A percentile compares a stretch with the other conserved stretches of the same genome.
phyloP scores from a whole-genome alignment of 768 basidiomycete species.

The Rhodotorula taiwanensis region DNA sequence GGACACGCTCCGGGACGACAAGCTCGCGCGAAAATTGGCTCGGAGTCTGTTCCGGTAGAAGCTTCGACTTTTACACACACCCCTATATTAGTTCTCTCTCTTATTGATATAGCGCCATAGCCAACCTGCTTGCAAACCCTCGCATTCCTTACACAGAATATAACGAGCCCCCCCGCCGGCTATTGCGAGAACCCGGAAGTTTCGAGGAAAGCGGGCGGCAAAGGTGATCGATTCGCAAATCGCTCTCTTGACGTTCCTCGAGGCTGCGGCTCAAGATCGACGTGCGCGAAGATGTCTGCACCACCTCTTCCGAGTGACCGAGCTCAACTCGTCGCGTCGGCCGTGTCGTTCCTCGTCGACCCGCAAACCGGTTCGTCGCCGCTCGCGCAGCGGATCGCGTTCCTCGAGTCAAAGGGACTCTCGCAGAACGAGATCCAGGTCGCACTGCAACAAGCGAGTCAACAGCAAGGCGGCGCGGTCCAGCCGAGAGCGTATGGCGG shows the following conservation, averaged over 20 bases:
- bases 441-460: constrained; percentile 53
- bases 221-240: background rate
- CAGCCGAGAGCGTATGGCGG: constrained; percentile 1
- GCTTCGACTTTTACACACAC: too few species aligned
- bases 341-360: constrained; percentile 41
- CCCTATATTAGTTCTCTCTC: too few species aligned
- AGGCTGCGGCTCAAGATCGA: too few species aligned
- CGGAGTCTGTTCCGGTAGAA: constrained; percentile 26
- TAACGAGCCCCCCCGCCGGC: too few species aligned
- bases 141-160: too few species aligned
- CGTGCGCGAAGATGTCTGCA: too few species aligned
- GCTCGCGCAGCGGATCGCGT: constrained; percentile 76
- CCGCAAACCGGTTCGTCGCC: constrained; percentile 57
- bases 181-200: too few species aligned
- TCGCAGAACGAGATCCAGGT: constrained; percentile 74
- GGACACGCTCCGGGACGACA: constrained; percentile 26
- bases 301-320: constrained; percentile 4
- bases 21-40: constrained; percentile 22
- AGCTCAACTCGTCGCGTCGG: constrained; percentile 21
- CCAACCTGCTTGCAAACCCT: too few species aligned
- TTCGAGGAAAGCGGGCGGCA: background rate
- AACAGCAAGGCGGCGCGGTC: constrained; percentile 8
- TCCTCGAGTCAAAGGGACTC: constrained; percentile 92
- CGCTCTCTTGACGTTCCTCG: too few species aligned
- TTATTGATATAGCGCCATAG: too few species aligned